Base-by-base conservation (phyloP, 116 monocot genomes). In the Iris pallida region DNA sequence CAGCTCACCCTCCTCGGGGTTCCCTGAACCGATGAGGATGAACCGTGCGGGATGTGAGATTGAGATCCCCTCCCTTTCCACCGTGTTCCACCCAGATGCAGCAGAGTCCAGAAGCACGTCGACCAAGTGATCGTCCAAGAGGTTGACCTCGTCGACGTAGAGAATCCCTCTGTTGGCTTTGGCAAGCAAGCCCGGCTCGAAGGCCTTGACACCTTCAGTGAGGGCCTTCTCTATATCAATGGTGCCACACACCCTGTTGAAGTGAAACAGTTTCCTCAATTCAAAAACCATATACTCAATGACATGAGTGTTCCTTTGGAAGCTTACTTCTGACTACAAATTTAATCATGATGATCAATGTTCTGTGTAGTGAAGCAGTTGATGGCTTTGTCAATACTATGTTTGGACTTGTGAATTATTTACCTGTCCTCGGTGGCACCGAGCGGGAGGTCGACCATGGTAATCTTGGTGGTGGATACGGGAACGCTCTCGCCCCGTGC, bases 151-250 rank as follows among this genome's bases (percentile, higher is more conserved):
- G 11, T 99, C 99, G 0, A 99, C 94, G 49, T 99, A 99, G 47
- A 99, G 90, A 57, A 99, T 99, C 5, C 99, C 99, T 59, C 99
- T 77, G 20, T 99, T 99, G 62, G 99, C 99, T 75, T 93, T 99
- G 16, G 99, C 99, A 1, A 99, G 88, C 59, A 99, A 73, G 7
- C 99, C 99, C 1, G 99, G 99, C 69, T 99, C 99, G 47, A 99
- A 99, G 5, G 99, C 99, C 82, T 99, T 99, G 66, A 99, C 90
- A 30, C 99, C 99, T 52, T 99, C 94, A 0, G 94, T 99, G 13
- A 99, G 88, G 45, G 99, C 99, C 77, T 99, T 99, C 73, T 99
- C 99, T 40, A 99, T 99, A 65, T 99, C 99, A 55, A 99, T 99
- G 59, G 99, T 99, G 16, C 99, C 99, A 59, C 99, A 99, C 5